Conservation (phyloP, 2,329 filamentous ascomycete genomes). For the Claviceps humidiphila region DNA sequence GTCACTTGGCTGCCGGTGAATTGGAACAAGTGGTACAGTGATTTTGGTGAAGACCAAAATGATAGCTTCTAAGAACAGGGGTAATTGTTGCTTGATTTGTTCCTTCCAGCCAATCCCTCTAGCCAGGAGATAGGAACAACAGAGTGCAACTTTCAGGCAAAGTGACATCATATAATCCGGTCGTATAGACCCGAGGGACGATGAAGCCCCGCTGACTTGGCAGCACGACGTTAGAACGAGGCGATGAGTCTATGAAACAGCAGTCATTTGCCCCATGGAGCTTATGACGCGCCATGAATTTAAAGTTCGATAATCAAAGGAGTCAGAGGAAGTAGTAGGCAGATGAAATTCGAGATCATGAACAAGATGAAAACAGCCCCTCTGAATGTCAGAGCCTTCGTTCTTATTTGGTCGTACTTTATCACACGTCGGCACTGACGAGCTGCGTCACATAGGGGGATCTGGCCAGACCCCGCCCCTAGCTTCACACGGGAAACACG, state of each 20-base stretch:
- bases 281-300: background rate
- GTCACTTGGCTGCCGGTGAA: slow-evolving; percentile 1
- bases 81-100: slow-evolving; percentile 20
- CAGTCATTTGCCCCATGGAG: background rate
- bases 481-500: slow-evolving; percentile 4
- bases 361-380: background rate
- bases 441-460: slow-evolving; percentile 18
- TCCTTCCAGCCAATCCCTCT: slow-evolving; percentile 25
- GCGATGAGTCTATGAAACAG: background rate
- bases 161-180: background rate
- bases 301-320: background rate
- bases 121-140: slow-evolving; percentile 1
- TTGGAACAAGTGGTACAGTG: slow-evolving; percentile 1
- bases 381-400: slow-evolving; percentile 18
- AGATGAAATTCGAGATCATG: background rate
- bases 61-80: slow-evolving; percentile 20
- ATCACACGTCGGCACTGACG: slow-evolving; percentile 14
- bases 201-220: background rate
- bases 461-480: slow-evolving; percentile 13
- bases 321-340: background rate
- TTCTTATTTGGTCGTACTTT: slow-evolving; percentile 25
- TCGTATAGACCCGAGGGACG: background rate
- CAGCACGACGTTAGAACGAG: background rate
- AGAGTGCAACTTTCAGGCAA: background rate
- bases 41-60: slow-evolving; percentile 18